Evolutionary conservation across 768 basidiomycete species (phyloP).

Genomic region (Pulveroboletus sp.): DNA sequence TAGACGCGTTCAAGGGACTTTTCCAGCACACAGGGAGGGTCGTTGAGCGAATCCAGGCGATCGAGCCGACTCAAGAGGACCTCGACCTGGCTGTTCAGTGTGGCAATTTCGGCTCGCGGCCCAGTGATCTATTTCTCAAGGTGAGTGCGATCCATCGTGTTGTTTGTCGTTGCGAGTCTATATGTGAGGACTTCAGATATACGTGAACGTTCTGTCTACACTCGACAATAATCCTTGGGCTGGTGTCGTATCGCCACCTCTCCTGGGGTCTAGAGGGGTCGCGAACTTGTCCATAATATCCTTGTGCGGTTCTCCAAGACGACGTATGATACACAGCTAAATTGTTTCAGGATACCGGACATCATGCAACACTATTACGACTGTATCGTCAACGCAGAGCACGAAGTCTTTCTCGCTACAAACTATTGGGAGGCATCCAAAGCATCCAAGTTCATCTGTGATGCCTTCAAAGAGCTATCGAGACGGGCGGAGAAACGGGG

Average conservation of each 20-base stretch:
- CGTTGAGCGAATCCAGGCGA: conserved; percentile 16
- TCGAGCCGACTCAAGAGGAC: conserved; percentile 35
- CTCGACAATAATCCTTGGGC: conserved; percentile 52
- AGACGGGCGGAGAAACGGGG: conserved; percentile 40
- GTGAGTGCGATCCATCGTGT: conserved; percentile 29
- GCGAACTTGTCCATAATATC: conserved; percentile 61
- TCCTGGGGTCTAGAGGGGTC: conserved; percentile 59
- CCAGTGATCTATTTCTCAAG: conserved; percentile 58
- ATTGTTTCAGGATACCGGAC: conserved; percentile 50
- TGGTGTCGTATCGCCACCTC: conserved; percentile 54
- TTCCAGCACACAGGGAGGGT: conserved; percentile 18
- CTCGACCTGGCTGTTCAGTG: conserved; percentile 44
- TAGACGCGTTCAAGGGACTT: conserved; percentile 16
- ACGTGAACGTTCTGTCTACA: conserved; percentile 54
- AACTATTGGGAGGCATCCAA: conserved; percentile 57
- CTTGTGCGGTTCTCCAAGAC: conserved; percentile 31
- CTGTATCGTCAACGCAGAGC: conserved; percentile 54
- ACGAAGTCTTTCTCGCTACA: conserved; percentile 64
- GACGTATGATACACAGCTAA: conserved; percentile 7
- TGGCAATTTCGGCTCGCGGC: conserved; percentile 49
- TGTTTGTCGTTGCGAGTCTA: background rate
- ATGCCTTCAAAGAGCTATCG: conserved; percentile 51
- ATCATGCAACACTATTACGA: conserved; percentile 68
- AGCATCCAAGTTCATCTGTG: conserved; percentile 45
- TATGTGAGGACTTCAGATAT: conserved; percentile 40